These are phyloP conservation scores for Aspergillus cristatus DNA, from an alignment of 495 filamentous ascomycete species.

Conservation along the genomic window DNA sequence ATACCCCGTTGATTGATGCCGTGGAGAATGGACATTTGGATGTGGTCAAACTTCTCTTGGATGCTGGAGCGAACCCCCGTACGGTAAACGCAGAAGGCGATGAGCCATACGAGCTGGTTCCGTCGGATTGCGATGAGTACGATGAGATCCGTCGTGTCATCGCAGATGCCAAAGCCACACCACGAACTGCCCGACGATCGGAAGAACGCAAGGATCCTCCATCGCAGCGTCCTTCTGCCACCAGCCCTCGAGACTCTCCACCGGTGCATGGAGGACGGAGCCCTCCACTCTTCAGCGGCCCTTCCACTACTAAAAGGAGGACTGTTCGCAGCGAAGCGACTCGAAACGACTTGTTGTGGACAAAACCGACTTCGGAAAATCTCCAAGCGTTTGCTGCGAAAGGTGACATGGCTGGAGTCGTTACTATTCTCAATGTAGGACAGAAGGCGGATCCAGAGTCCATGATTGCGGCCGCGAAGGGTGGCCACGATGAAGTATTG, in stretches of 20 bases:
- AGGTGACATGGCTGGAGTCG: constrained; percentile 73
- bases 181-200: constrained; percentile 47
- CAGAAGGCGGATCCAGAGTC: constrained; percentile 74
- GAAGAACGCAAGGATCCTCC: constrained; percentile 56
- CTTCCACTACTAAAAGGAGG: constrained; percentile 37
- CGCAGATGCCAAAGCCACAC: constrained; percentile 36
- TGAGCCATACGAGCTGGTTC: constrained; percentile 76
- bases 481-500: constrained; percentile 79
- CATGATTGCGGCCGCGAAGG: constrained; percentile 83
- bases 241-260: constrained; percentile 58
- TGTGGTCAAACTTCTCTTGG: constrained; percentile 78
- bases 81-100: constrained; percentile 79
- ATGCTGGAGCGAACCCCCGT: constrained; percentile 80
- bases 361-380: constrained; percentile 56
- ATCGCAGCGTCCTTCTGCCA: constrained; percentile 56
- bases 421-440: constrained; percentile 66
- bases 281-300: constrained; percentile 34
- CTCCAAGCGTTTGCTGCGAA: constrained; percentile 71
- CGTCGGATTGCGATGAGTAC: constrained; percentile 57
- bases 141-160: constrained; percentile 43
- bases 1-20: constrained; percentile 91
- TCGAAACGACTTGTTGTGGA: constrained; percentile 53
- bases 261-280: constrained; percentile 38
- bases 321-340: constrained; percentile 51
- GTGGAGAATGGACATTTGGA: constrained; percentile 88